Base-by-base conservation (phyloP, 2,329 filamentous ascomycete species). In the Neodidymelliopsis sp. region DNA sequence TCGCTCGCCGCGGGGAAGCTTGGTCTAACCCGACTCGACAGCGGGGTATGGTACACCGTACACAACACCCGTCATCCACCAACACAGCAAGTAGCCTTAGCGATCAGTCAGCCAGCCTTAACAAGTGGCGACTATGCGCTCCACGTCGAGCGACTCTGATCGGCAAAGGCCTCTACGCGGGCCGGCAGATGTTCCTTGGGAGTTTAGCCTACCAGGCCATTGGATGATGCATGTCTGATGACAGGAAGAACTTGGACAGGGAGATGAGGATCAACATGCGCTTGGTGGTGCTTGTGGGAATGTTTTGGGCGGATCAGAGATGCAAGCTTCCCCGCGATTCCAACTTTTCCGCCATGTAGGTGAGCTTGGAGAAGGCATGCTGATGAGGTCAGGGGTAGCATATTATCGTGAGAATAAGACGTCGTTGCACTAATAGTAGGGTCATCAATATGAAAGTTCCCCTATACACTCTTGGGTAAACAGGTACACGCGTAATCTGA, bases 181-280 rank as follows among this genome's bases (percentile, higher is more conserved):
- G 28, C 39, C 46, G 39, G 46, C 46, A 39, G 9, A 33, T 49
- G 28, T 9, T 22, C 25, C 27, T 27, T 36, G 38, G 30, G 33
- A 16, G 29, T n/a, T n/a, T 16, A 31, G 6, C 29, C 22, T 34
- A 12, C 18, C 18, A 5, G 30, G 13, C 27, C 27, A 46, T 46
- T 46, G 42, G 42, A 13, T 24, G 22, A 5, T 7, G 15, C n/a
- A 15, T 15, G 22, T 11, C 39, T 34, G 46, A 18, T 49, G 39
- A 49, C 47, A 39, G 29, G 28, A 35, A 43, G 34, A 34, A 35
- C 40, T 49, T 43, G 47, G 47, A 50, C 47, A 31, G 36, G n/a
- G 35, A 50, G 35, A 50, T 50, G 35, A 50, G 40, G 47, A 50
- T 50, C 47, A 45, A 34, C 47, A 45, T 45, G 36, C 35, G 35